These are phyloP conservation scores for Neonectria faginata DNA, from an alignment of 2,329 filamentous ascomycete species.

Conservation along the genomic window DNA sequence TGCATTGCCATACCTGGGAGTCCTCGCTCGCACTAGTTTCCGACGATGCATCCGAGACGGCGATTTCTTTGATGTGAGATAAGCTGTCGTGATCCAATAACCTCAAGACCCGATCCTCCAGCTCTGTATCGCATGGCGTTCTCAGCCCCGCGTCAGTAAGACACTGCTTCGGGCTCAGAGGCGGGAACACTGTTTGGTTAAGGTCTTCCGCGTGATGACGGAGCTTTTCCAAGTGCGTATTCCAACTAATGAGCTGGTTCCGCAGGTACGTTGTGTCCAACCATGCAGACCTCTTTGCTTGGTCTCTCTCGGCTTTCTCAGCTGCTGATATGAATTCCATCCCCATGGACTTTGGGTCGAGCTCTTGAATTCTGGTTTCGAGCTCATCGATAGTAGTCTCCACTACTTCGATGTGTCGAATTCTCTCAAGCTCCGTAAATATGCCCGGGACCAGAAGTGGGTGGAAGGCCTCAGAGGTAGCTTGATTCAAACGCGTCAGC, in stretches of 20 bases:
- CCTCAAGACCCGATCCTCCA: not conserved
- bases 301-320: slow-evolving; percentile 3
- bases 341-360: not conserved
- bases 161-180: not conserved
- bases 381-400: slow-evolving; percentile 9
- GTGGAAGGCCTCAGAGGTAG: not conserved
- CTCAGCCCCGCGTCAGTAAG: not conserved
- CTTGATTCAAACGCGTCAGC: not conserved
- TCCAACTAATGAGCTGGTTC: slow-evolving; percentile 21
- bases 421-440: slow-evolving; percentile 16
- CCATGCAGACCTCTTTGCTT: slow-evolving; percentile 15
- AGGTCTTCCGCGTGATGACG: not conserved
- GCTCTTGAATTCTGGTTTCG: not conserved
- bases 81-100: not conserved
- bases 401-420: slow-evolving; percentile 3
- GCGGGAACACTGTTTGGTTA: not conserved
- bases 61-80: not conserved
- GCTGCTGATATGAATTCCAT: not conserved
- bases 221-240: not conserved
- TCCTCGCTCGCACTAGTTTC: not conserved
- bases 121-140: not conserved
- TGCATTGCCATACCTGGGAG: not conserved
- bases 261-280: slow-evolving; percentile 17
- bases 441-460: slow-evolving; percentile 21
- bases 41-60: not conserved